phyloP scores from a whole-genome alignment of 768 basidiomycete genomes.

The Trametes gibbosa region DNA sequence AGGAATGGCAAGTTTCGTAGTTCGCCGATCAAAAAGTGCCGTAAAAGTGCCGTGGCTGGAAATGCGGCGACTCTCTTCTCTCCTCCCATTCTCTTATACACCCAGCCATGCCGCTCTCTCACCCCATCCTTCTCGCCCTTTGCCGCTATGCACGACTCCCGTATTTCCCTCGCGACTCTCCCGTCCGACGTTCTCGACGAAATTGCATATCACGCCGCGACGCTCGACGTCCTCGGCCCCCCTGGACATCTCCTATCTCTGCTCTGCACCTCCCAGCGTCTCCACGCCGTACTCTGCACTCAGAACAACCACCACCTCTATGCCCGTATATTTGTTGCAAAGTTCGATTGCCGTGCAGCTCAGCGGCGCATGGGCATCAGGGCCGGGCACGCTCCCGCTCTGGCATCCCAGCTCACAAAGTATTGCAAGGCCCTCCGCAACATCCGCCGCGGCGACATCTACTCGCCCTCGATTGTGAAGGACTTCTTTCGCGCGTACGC shows the following conservation, averaged over 20 bases:
- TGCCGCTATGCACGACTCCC: neutral
- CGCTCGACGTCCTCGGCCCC: slow-evolving; percentile 42
- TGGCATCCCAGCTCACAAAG: slow-evolving; percentile 38
- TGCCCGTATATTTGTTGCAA: slow-evolving; percentile 49
- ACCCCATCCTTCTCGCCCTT: neutral
- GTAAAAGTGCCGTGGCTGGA: neutral
- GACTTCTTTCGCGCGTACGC: slow-evolving; percentile 50
- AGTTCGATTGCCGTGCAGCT: slow-evolving; percentile 56
- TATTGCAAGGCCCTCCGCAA: slow-evolving; percentile 34
- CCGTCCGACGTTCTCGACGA: slow-evolving; percentile 45
- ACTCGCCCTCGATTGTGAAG: slow-evolving; percentile 24
- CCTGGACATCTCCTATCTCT: slow-evolving; percentile 50
- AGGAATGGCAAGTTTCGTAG: neutral
- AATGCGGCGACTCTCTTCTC: neutral
- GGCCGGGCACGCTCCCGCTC: slow-evolving; percentile 35
- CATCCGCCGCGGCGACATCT: slow-evolving; percentile 34
- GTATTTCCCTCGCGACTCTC: slow-evolving; percentile 24
- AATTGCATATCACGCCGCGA: slow-evolving; percentile 49
- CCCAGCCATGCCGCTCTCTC: neutral
- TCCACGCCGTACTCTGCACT: slow-evolving; percentile 38
- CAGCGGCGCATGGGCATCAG: slow-evolving; percentile 46
- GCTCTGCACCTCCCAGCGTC: slow-evolving; percentile 39
- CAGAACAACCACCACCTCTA: slow-evolving; percentile 42
- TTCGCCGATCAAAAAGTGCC: slow-evolving; percentile 4
- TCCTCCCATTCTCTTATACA: slow-evolving; percentile 4